Conservation (phyloP, 1,139 yeast species). For the Taphrina populina region DNA sequence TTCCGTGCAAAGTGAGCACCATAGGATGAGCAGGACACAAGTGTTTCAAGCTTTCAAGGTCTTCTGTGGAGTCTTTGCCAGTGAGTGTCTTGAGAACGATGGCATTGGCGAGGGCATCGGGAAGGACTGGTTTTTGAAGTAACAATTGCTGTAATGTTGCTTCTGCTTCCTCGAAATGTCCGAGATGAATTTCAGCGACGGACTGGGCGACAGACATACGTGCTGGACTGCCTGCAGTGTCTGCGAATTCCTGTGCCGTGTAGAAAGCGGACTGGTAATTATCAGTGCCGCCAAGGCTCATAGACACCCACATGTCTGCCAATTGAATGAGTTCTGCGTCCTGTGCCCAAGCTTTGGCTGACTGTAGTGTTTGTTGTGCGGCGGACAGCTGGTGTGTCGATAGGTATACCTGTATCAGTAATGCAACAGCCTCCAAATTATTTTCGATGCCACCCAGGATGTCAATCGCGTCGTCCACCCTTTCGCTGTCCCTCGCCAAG, state of each 20-base stretch:
- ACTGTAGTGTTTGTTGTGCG: constrained; percentile 45
- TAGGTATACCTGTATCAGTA: constrained; percentile 47
- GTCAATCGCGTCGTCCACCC: constrained; percentile 45
- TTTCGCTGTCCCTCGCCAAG: constrained; percentile 44
- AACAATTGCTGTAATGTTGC: constrained; percentile 52
- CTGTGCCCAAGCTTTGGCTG: constrained; percentile 55
- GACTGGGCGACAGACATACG: constrained; percentile 52
- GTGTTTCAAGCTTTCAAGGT: constrained; percentile 46
- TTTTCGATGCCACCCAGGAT: constrained; percentile 44
- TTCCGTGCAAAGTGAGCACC: constrained; percentile 54
- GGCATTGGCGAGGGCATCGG: constrained; percentile 60
- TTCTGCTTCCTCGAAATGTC: constrained; percentile 54
- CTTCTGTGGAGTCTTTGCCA: constrained; percentile 43
- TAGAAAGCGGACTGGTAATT: constrained; percentile 63
- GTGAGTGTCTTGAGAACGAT: constrained; percentile 56
- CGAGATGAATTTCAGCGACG: constrained; percentile 51
- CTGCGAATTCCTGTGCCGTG: constrained; percentile 69
- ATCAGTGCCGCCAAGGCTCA: constrained; percentile 56
- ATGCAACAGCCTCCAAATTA: constrained; percentile 42
- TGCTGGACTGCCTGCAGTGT: constrained; percentile 49
- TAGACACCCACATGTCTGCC: constrained; percentile 64
- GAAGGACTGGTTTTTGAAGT: constrained; percentile 46
- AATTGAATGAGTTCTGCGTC: constrained; percentile 68
- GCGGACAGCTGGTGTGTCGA: constrained; percentile 44
- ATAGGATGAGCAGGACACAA: constrained; percentile 55